These are phyloP conservation scores for Plasmodiophora brassicae DNA, from an alignment of 208 protist genomes.

Conservation along the genomic window DNA sequence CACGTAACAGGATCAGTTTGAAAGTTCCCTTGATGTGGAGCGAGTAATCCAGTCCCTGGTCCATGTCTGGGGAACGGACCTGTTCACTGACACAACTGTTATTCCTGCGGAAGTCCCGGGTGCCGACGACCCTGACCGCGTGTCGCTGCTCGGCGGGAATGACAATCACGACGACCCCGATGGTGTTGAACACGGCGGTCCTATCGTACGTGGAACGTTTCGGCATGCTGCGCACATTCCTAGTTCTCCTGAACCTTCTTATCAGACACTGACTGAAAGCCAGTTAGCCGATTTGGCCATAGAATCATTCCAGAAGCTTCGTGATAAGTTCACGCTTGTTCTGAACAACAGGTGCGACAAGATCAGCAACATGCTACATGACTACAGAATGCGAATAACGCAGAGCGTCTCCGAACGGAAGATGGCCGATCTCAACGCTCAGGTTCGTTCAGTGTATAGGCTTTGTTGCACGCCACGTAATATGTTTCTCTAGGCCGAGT, in stretches of 20 bases:
- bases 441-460: neutral
- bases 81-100: conserved; percentile 2
- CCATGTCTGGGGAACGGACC: neutral
- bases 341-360: neutral
- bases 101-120: neutral
- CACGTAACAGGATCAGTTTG: neutral
- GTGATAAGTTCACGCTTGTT: neutral
- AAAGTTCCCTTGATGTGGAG: neutral
- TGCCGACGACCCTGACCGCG: neutral
- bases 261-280: neutral
- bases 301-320: neutral
- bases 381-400: neutral
- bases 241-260: neutral
- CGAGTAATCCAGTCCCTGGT: conserved; percentile 7
- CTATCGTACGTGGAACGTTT: no score
- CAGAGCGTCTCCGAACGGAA: neutral
- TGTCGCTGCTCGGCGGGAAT: neutral
- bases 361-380: neutral
- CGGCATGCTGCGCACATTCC: no score
- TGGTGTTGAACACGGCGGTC: no score
- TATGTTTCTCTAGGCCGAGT: neutral
- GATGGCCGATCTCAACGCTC: neutral
- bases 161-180: neutral
- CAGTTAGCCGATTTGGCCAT: neutral
- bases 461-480: neutral